Evolutionary conservation across 345 rosid genomes (phyloP), one percentile per base, ranked within the genome.

Genomic region (Arabis hirsuta): DNA sequence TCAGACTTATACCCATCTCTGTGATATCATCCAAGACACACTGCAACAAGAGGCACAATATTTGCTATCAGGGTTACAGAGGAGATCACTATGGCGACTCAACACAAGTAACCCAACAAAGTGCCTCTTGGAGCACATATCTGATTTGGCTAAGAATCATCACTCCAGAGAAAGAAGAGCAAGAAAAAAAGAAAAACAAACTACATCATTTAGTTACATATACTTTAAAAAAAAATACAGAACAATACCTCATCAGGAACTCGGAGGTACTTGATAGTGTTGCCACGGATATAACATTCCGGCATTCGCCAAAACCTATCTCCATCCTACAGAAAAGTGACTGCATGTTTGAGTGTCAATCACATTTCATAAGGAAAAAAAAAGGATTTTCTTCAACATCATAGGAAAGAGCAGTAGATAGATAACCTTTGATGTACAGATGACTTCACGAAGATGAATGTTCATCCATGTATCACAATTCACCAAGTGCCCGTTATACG

Each of bases 231-330:
- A 45, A 62, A 4, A 36, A 26, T 9, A 43, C 5, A 53, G 24
- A 22, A 22, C 24, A 22, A 45, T 72, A 96, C 98, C 99, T 88
- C 99, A 76, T 96, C 98, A 16, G 99, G 99, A 85, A 96, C 98
- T 63, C 98, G 90, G 52, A 96, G 98, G 78, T 92, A 92, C 82
- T 96, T 96, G 39, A 96, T 96, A 43, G 98, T 96, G 81, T 96
- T 96, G 38, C 99, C 99, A 32, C 98, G 97, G 58, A 96, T 92
- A 69, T 96, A 96, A 87, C 99, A 96, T 77, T 96, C 99, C 9
- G 98, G 99, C 98, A 96, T 96, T 45, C 98, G 82, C 99, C 99
- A 96, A 92, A 92, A 96, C 56, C 96, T 82, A 79, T 96, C 98
- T 74, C 98, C 99, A 62, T 96, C 99, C 99, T 96, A 76, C 63